Conservation (phyloP, 202 grass and related monocot genomes). For the Carex sylvatica region DNA sequence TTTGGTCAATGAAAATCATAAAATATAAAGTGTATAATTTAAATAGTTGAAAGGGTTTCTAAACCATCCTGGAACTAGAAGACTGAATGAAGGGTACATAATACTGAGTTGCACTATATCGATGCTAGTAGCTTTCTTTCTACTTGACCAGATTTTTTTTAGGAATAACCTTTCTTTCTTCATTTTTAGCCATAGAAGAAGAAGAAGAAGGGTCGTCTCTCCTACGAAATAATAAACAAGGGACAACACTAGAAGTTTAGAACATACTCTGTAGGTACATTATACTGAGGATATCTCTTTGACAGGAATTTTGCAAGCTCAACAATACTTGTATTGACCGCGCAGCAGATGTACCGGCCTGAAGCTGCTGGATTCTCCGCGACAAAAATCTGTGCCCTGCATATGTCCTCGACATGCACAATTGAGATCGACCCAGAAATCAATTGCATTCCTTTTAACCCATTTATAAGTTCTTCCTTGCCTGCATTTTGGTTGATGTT, state of each 20-base stretch:
- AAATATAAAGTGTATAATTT: neutral
- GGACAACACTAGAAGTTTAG: neutral
- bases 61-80: neutral
- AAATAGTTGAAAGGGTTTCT: neutral
- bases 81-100: neutral
- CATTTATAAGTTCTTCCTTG: conserved; percentile 14
- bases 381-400: conserved; percentile 55
- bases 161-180: neutral
- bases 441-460: conserved; percentile 31
- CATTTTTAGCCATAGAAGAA: neutral
- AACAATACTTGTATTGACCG: conserved; percentile 31
- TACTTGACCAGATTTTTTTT: neutral
- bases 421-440: conserved; percentile 30
- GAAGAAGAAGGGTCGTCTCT: neutral
- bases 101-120: neutral
- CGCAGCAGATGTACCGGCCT: conserved; percentile 58
- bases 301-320: conserved; percentile 35
- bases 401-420: conserved; percentile 50
- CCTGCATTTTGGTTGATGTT: conserved; percentile 29
- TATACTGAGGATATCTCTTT: conserved; percentile 43
- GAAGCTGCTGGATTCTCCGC: conserved; percentile 38
- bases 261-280: conserved; percentile 27
- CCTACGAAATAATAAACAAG: neutral
- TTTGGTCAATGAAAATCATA: neutral
- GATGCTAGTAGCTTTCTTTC: neutral